These are phyloP conservation scores for Aspergillus fructus DNA, from an alignment of 2,329 filamentous ascomycete species.

Conservation along the genomic window DNA sequence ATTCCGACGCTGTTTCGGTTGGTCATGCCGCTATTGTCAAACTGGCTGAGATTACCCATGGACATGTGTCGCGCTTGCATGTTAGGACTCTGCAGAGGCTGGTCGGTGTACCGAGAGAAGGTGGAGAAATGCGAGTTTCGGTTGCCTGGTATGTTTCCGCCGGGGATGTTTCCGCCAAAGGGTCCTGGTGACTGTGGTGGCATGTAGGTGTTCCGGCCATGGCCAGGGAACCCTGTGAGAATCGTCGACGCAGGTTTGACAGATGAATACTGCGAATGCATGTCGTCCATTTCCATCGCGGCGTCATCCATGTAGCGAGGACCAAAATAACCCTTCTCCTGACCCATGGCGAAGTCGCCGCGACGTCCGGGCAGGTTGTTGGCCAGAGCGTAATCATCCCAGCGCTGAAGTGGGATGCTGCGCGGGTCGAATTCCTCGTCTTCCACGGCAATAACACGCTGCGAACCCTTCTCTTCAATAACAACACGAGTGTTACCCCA, in stretches of 20 bases:
- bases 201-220: conserved; percentile 64
- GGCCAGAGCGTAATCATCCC: conserved; percentile 88
- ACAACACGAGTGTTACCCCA: conserved; percentile 99
- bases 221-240: conserved; percentile 75
- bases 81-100: conserved; percentile 45
- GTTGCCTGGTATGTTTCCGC: conserved; percentile 49
- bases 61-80: conserved; percentile 56
- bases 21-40: conserved; percentile 37
- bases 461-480: conserved; percentile 87
- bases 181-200: conserved; percentile 78
- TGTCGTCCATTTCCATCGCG: conserved; percentile 95
- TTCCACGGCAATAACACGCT: conserved; percentile 80
- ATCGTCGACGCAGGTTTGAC: conserved; percentile 84
- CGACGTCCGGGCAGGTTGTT: conserved; percentile 92
- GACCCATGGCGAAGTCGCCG: conserved; percentile 64
- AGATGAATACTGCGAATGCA: conserved; percentile 93
- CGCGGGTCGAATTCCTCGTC: conserved; percentile 87
- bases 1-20: conserved; percentile 46
- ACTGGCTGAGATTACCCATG: conserved; percentile 54
- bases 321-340: conserved; percentile 57
- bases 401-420: conserved; percentile 89
- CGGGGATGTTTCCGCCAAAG: conserved; percentile 55
- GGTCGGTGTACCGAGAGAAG: conserved; percentile 62
- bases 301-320: conserved; percentile 68
- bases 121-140: conserved; percentile 71